Base-by-base conservation (phyloP, 2,329 filamentous ascomycete genomes). In the Epichloe coenophiala region DNA sequence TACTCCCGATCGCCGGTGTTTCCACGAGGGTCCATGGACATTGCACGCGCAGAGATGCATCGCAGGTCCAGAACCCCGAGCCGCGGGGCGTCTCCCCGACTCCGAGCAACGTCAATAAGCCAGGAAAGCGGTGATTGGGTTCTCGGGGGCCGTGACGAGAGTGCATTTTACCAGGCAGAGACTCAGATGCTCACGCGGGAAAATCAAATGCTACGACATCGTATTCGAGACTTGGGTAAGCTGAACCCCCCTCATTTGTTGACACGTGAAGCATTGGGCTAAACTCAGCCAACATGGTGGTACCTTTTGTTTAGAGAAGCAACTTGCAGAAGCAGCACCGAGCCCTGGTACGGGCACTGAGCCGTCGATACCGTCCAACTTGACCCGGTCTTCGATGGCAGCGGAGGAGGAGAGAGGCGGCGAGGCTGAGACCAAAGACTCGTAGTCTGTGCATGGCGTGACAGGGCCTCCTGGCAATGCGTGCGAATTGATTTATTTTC, bases 141-240 rank as follows among this genome's bases (percentile, higher is more conserved):
- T 45, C 71, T 84, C 1, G 77, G 76, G 77, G 77, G 77, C 7
- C 73, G 85, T 17, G 86, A 89, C 59, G 86, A 90, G 63, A 82
- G 77, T 55, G 82, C 83, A 1, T 89, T 88, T 63, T 90, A 90
- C 60, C 85, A 89, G 63, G 86, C 86, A 4, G 86, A 91, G 67
- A 88, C 85, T 1, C 84, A 88, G 66, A 88, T 80, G 68, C 67
- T 91, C 59, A 77, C 81, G 21, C 74, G 86, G 27, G 86, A 90
- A 69, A 91, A 90, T 58, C 86, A 90, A 66, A 89, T 91, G 86
- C 70, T 91, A 48, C 81, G 83, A 54, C 76, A 83, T 62, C 75
- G 86, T 46, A 86, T 89, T 53, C 75, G 83, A 37, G 85, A 89
- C 59, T 68, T 89, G 13, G 84, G 84, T 85, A 68, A 57, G 72